Evolutionary conservation across 129 eudicot species (phyloP).

Genomic region (Sambucus nigra): DNA sequence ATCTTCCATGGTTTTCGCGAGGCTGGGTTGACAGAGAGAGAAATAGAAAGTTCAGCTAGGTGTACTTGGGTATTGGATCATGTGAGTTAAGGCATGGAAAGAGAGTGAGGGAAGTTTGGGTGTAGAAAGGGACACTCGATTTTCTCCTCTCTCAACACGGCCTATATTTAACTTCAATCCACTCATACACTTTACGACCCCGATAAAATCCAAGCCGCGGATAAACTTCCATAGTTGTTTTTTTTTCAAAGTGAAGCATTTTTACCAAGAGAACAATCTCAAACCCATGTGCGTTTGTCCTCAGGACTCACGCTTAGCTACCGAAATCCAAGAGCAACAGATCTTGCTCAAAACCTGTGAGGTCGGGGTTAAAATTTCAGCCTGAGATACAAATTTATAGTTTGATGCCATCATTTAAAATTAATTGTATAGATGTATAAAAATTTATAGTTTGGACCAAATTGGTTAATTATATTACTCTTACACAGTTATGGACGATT

Average conservation of each 20-base stretch:
- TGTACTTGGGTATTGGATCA: too few species aligned
- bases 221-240: slow-evolving; percentile 73
- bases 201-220: slow-evolving; percentile 91
- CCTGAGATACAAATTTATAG: slow-evolving; percentile 92
- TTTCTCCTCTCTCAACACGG: slow-evolving; percentile 78
- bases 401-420: too few species aligned
- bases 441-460: too few species aligned
- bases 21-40: too few species aligned
- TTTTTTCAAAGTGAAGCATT: slow-evolving; percentile 84
- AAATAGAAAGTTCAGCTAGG: too few species aligned
- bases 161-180: slow-evolving; percentile 78
- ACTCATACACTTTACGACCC: slow-evolving; percentile 99
- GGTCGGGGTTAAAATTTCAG: slow-evolving; percentile 92
- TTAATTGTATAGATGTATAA: too few species aligned
- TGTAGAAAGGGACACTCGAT: too few species aligned
- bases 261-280: slow-evolving; percentile 80
- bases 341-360: slow-evolving; percentile 78
- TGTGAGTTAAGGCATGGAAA: too few species aligned
- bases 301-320: slow-evolving; percentile 88
- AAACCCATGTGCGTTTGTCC: slow-evolving; percentile 71
- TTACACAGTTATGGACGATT: too few species aligned
- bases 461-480: too few species aligned
- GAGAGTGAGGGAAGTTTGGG: too few species aligned
- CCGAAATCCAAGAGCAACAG: slow-evolving; percentile 94
- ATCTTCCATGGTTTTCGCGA: too few species aligned